Base-by-base conservation (phyloP, 2,329 filamentous ascomycete genomes). In the Pseudocercospora vitis region DNA sequence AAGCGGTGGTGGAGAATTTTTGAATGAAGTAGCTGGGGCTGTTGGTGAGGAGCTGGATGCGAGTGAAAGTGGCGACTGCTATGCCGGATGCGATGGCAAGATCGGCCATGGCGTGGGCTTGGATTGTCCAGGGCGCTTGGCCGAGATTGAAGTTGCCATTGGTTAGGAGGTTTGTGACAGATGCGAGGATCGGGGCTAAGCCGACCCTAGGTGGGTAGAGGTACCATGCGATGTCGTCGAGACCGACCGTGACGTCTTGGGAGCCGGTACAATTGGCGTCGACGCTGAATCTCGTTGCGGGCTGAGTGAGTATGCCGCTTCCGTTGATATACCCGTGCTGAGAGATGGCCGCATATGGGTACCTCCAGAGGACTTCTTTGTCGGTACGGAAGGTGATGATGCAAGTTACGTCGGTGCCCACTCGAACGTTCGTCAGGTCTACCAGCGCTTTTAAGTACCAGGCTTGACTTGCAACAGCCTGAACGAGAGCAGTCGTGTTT, bases 11-110 rank as follows among this genome's bases (percentile, higher is more conserved):
- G 2, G 21, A 23, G 8, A 44, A 5, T 28, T 44, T 18, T 28
- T 44, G 39, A 9, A 44, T 44, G 39, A 44, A 44, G 18, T 44
- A 44, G 14, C 39, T 24, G n/a, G 39, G 39, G n/a, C 39, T 44
- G 9, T 28, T 44, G 16, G 24, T 28, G 21, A 44, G 24, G 7
- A 3, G 6, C 7, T 28, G 21, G 19, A 44, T 26, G 2, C 39
- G 39, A 21, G 39, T 28, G 39, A 6, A 44, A 3, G 39, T 24
- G 4, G 24, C 24, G 3, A 44, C 21, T 3, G 39, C 39, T 4
- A 24, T 21, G 19, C 39, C 39, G 12, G 21, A 12, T 3, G 14
- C 12, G 39, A 44, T 16, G 6, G 39, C 18, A 12, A 44, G 39
- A 16, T 44, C 39, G 39, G 39, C 39, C 21, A 24, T n/a, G n/a